Conservation (phyloP, 768 basidiomycete species). For the Trametes gibbosa region DNA sequence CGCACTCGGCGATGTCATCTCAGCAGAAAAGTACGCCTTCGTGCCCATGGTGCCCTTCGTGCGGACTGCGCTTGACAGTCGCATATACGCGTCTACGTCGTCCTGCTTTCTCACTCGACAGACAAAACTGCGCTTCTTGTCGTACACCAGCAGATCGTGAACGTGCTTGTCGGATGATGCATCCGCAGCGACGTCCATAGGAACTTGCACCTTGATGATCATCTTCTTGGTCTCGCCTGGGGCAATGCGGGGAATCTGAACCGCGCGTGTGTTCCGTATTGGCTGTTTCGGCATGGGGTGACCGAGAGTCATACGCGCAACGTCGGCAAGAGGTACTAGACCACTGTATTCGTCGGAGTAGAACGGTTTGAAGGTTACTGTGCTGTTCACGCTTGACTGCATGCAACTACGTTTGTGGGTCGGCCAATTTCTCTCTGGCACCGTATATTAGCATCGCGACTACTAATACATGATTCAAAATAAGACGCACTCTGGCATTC, state of each 20-base stretch:
- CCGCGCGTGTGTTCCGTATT: constrained; percentile 17
- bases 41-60: constrained; percentile 40
- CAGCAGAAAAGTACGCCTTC: constrained; percentile 58
- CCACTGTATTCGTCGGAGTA: constrained; percentile 27
- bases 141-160: constrained; percentile 43
- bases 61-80: constrained; percentile 38
- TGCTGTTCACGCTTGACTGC: constrained; percentile 42
- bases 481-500: constrained; percentile 49
- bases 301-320: constrained; percentile 32
- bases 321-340: constrained; percentile 28
- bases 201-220: constrained; percentile 56
- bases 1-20: constrained; percentile 45
- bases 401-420: constrained; percentile 46
- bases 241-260: constrained; percentile 22
- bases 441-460: not conserved
- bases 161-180: constrained; percentile 15
- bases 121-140: constrained; percentile 52
- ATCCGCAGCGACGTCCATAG: constrained; percentile 20
- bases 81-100: constrained; percentile 38
- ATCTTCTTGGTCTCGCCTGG: constrained; percentile 36
- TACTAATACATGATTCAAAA: not conserved
- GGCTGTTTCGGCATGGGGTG: constrained; percentile 24
- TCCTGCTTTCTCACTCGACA: constrained; percentile 39
- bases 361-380: constrained; percentile 47
- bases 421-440: constrained; percentile 46